A percentile compares a stretch with the other conserved stretches of the same genome.
Evolutionary conservation across 2,329 filamentous ascomycete genomes (phyloP).

Genomic region (Ophiostoma novo-ulmi): DNA sequence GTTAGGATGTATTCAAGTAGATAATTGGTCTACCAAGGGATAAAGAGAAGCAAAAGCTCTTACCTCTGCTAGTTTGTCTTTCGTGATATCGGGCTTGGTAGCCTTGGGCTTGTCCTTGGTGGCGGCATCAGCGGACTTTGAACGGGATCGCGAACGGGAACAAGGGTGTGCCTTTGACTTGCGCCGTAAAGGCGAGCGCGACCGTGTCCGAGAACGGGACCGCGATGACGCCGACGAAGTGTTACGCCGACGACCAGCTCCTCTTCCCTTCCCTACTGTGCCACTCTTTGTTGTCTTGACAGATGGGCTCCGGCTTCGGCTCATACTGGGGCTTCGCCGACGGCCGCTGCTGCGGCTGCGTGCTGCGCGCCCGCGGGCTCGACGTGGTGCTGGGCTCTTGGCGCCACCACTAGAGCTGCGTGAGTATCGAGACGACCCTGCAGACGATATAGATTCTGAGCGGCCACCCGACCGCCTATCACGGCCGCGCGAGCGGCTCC

Average conservation of each 20-base stretch:
- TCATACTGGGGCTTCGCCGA: constrained; percentile 32
- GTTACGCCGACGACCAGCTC: constrained; percentile 37
- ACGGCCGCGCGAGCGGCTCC: constrained; percentile 43
- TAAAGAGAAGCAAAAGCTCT: background rate
- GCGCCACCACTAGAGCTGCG: constrained; percentile 31
- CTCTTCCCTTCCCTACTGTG: constrained; percentile 11
- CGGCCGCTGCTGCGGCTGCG: constrained; percentile 25
- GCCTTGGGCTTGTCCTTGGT: constrained; percentile 40
- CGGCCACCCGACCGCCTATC: constrained; percentile 36
- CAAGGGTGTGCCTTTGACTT: constrained; percentile 33
- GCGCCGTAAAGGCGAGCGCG: constrained; percentile 1
- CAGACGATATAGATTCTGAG: constrained; percentile 33
- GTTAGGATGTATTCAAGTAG: constrained; percentile 20
- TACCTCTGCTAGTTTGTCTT: background rate
- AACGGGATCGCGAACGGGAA: constrained; percentile 39
- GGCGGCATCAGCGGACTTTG: constrained; percentile 55
- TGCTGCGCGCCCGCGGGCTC: background rate
- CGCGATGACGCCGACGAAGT: constrained; percentile 50
- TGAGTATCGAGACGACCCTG: constrained; percentile 35
- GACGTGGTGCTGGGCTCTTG: background rate
- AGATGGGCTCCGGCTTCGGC: constrained; percentile 25
- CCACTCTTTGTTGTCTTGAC: background rate
- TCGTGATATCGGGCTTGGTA: constrained; percentile 25
- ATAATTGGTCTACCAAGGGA: background rate
- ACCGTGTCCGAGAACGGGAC: constrained; percentile 30